Conservation (phyloP, 139 green algal genomes). For the Chlorella sorokiniana region DNA sequence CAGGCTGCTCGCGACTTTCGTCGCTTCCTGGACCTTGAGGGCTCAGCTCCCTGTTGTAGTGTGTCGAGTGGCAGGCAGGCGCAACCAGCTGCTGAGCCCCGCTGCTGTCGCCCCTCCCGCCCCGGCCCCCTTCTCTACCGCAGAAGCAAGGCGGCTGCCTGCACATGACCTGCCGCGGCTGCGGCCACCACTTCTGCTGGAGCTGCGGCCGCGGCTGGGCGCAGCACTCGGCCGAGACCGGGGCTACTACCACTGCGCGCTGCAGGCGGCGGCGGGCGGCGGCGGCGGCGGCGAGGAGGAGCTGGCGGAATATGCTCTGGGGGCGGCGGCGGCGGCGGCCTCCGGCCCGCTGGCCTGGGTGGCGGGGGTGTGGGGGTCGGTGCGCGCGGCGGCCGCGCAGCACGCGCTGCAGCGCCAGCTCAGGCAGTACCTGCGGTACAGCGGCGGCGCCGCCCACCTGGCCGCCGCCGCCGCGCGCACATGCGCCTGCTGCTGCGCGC, state of each 20-base stretch:
- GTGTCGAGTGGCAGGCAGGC: too few relatives aligned
- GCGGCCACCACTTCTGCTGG: slow-evolving; percentile 67
- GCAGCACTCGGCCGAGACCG: slow-evolving; percentile 26
- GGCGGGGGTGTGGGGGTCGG: slow-evolving; percentile 16
- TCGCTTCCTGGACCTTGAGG: too few relatives aligned
- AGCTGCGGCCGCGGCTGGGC: slow-evolving; percentile 27
- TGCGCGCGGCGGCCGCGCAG: slow-evolving; percentile 15
- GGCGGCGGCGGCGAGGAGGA: slow-evolving; percentile 19
- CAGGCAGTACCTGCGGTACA: slow-evolving; percentile 22
- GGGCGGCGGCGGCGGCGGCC: slow-evolving; percentile 1
- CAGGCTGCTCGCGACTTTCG: too few relatives aligned
- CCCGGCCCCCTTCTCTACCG: not conserved
- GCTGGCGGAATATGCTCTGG: not conserved
- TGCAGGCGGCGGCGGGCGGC: not conserved
- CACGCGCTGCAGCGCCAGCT: slow-evolving; percentile 27
- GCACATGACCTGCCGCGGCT: slow-evolving; percentile 63
- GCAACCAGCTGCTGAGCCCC: too few relatives aligned
- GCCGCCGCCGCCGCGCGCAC: slow-evolving; percentile 3
- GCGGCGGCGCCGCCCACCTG: not conserved
- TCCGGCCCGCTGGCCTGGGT: slow-evolving; percentile 18
- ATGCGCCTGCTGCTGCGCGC: slow-evolving; percentile 8
- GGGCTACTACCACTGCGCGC: slow-evolving; percentile 26
- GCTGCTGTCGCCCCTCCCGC: not conserved
- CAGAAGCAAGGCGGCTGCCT: slow-evolving; percentile 64
- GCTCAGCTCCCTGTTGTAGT: too few relatives aligned